phyloP scores from a whole-genome alignment of 225 moss, liverwort and hornwort genomes.

The Pleurozium schreberi region DNA sequence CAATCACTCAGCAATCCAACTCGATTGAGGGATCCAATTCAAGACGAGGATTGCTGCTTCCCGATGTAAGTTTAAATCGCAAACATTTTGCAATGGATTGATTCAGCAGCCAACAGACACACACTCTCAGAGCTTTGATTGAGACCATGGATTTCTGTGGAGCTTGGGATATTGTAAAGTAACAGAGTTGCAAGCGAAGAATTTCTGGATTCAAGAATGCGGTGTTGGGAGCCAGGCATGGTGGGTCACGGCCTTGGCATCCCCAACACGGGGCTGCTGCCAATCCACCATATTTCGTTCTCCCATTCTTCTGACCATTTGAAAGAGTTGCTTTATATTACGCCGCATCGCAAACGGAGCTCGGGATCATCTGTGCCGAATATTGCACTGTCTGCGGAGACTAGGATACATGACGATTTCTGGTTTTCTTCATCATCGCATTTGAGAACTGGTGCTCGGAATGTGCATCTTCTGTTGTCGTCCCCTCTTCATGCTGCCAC shows the following conservation, averaged over 20 bases:
- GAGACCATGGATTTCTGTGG: neutral
- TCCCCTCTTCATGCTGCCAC: slow-evolving; percentile 14
- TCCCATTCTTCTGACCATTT: neutral
- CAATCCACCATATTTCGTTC: slow-evolving; percentile 4
- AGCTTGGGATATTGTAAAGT: neutral
- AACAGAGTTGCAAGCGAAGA: neutral
- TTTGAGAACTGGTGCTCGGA: neutral
- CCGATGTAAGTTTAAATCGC: neutral
- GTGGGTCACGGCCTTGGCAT: slow-evolving; percentile 17
- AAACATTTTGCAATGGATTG: neutral
- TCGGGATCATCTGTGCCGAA: neutral
- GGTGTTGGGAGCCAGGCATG: slow-evolving; percentile 12
- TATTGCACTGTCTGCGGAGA: neutral
- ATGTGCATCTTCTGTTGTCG: neutral
- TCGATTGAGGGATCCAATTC: neutral
- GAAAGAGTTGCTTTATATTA: neutral
- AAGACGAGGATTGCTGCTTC: neutral
- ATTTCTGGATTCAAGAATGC: neutral
- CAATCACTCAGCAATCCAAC: neutral
- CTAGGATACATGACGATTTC: neutral
- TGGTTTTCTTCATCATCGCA: neutral
- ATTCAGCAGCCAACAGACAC: neutral
- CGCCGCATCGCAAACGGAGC: neutral
- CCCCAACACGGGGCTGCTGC: neutral
- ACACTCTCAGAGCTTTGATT: neutral